Percentiles rank a stretch among this genome's conserved stretches.
Conservation (phyloP, 2,329 filamentous ascomycete species). For the Trichocomaceae sp. region DNA sequence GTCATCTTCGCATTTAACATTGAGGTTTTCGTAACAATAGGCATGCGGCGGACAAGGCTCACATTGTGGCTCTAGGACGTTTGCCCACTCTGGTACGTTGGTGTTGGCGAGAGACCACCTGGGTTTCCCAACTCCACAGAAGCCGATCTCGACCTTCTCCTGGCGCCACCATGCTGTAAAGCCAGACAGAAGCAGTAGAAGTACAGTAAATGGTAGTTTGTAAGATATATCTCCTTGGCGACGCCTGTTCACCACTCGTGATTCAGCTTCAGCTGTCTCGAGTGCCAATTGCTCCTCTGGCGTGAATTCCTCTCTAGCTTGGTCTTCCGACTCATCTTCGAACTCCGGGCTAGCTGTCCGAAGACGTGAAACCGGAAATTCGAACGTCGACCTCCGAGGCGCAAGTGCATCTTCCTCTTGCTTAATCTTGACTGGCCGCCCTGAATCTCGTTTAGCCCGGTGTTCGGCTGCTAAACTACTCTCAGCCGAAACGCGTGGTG, state of each 20-base stretch:
- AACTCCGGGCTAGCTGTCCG: constrained; percentile 19
- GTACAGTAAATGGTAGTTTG: constrained; percentile 55
- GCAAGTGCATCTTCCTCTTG: constrained; percentile 49
- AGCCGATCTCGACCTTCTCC: constrained; percentile 93
- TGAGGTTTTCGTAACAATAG: constrained; percentile 72
- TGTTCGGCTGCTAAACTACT: constrained; percentile 22
- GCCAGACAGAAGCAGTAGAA: constrained; percentile 62
- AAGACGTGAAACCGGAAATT: constrained; percentile 47
- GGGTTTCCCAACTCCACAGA: constrained; percentile 75
- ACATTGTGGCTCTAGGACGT: constrained; percentile 68
- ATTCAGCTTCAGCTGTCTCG: constrained; percentile 58
- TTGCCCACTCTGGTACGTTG: constrained; percentile 65
- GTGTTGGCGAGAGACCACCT: constrained; percentile 54
- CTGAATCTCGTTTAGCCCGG: constrained; percentile 27
- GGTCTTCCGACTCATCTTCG: constrained; percentile 36
- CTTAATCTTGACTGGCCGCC: constrained; percentile 32
- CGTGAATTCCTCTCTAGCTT: constrained; percentile 57
- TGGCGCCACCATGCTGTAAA: constrained; percentile 82
- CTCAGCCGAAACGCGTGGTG: constrained; percentile 36
- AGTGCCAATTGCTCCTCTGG: constrained; percentile 62
- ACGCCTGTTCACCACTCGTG: constrained; percentile 45
- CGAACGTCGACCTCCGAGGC: constrained; percentile 53
- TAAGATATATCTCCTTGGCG: constrained; percentile 35
- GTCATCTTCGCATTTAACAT: constrained; percentile 74
- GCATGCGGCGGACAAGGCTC: constrained; percentile 88